phyloP scores from a whole-genome alignment of 805 yeast genomes.

The Metschnikowia proteae region DNA sequence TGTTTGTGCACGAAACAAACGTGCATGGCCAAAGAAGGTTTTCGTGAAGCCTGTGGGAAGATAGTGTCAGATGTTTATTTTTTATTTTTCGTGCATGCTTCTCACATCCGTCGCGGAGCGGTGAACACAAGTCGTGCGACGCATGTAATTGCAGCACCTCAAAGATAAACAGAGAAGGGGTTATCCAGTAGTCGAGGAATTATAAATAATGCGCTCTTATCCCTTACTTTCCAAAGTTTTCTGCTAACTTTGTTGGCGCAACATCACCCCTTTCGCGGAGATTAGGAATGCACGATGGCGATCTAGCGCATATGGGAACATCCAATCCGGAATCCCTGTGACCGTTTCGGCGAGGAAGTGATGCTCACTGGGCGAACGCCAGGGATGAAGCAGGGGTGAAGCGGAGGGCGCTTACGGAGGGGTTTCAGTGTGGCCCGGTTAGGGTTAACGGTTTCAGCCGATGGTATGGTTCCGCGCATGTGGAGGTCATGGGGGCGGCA shows the following conservation, averaged over 20 bases:
- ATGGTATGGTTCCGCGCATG: no score
- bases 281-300: no score
- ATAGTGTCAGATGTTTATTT: neutral
- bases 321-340: neutral
- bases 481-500: neutral
- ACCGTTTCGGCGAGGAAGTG: no score
- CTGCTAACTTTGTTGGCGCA: neutral
- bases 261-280: neutral
- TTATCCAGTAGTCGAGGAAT: neutral
- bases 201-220: neutral
- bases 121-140: neutral
- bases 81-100: neutral
- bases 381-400: no score
- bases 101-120: neutral
- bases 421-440: neutral
- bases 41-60: neutral
- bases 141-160: constrained; percentile 1
- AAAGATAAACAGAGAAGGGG: neutral
- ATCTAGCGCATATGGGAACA: neutral
- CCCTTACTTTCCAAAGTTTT: neutral
- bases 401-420: no score
- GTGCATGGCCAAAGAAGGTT: neutral
- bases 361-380: no score
- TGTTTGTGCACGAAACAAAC: neutral
- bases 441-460: no score